Base-by-base conservation (phyloP, 768 basidiomycete species). In the Amanita fuliginea region DNA sequence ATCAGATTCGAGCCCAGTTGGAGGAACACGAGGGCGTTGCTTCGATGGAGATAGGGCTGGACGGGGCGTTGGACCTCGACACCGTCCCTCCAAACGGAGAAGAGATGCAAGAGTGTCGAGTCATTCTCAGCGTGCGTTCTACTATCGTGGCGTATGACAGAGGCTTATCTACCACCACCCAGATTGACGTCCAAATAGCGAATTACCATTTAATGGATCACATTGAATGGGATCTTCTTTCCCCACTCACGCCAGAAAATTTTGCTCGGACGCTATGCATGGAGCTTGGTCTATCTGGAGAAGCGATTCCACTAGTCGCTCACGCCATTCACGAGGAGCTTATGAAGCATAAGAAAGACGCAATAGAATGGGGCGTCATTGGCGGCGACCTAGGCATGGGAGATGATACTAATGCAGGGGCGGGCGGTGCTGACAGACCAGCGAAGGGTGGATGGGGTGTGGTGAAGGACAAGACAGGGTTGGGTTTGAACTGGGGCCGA, bases 191-290 rank as follows among this genome's bases (percentile, higher is more conserved):
- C 21, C 96, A 99, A 64, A 86, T 99, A 60, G 89, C 84, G 19
- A 87, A 84, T 42, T 75, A 92, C 61, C 91, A 95, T 63, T 74
- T 99, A 1, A 72, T 87, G 50, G 96, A 99, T 67, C 88, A 93
- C 60, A 92, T 99, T 56, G 96, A 99, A 66, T 99, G 95, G 95
- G 95, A 99, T 65, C 76, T 98, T n/a, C 78, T 88, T 41, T 95
- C 94, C 3, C 77, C 86, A 3, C 74, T 97, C 33, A 94, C 91
- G 0, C 95, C 95, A 1, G 86, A 95, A 61, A 73, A 68, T 1
- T 98, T 98, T 58, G 78, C 95, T 0, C 66, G 68, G 34, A 80
- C 77, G 44, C 82, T 97, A 30, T 91, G 88, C 58, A 63, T 73
- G 19, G 96, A 98, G 54, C 77, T 98, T 13, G 93, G 92, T 6